Conservation (phyloP, 495 filamentous ascomycete genomes). For the Daldinia childiae region DNA sequence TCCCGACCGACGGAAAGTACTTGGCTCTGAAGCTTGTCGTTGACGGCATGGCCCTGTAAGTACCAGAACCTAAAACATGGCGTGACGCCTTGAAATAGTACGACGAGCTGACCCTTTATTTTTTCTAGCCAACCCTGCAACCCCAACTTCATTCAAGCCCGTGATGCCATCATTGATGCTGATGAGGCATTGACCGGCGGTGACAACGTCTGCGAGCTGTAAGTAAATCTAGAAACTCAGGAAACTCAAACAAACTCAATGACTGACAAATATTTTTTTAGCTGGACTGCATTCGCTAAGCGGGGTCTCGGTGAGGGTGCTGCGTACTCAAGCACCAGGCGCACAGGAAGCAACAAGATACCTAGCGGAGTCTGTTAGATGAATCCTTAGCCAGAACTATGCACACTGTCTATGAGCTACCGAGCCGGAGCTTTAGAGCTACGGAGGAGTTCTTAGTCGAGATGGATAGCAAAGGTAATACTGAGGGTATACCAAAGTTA, state of each 20-base stretch:
- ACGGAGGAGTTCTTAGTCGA: background rate
- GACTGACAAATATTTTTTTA: conserved; percentile 11
- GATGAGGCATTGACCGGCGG: conserved; percentile 61
- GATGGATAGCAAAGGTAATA: background rate
- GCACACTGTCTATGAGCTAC: too few relatives aligned
- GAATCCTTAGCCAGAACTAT: background rate
- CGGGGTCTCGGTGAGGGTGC: conserved; percentile 56
- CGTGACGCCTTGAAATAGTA: background rate
- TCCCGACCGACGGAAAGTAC: conserved; percentile 62
- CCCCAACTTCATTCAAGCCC: conserved; percentile 60
- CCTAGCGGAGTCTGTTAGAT: conserved; percentile 44
- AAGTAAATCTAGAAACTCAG: conserved; percentile 8
- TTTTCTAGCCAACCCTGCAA: conserved; percentile 57
- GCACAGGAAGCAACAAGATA: conserved; percentile 45
- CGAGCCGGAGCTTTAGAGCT: background rate
- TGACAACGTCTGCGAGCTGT: conserved; percentile 59
- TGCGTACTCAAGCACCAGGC: conserved; percentile 32
- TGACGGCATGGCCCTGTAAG: conserved; percentile 61
- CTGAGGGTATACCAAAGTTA: too few relatives aligned
- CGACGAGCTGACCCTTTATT: conserved; percentile 6
- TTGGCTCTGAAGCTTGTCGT: conserved; percentile 62
- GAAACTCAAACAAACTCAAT: background rate
- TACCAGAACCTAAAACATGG: conserved; percentile 1
- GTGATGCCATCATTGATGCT: conserved; percentile 64
- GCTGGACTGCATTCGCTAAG: conserved; percentile 64